Base-by-base conservation (phyloP, 257 asterid genomes). In the Solanum arcanum region DNA sequence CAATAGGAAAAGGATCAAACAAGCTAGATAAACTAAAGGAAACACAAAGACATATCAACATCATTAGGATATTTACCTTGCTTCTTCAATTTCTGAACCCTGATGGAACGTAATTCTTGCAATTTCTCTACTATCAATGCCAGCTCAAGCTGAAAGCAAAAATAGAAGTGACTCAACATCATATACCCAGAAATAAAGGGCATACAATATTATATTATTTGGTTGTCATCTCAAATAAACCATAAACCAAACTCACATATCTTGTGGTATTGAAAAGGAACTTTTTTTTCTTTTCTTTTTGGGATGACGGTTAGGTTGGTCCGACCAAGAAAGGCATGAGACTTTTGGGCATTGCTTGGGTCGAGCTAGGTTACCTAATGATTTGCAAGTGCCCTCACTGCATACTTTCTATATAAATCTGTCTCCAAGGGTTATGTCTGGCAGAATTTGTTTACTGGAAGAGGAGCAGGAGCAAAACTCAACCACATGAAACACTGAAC, bases 71-170 rank as follows among this genome's bases (percentile, higher is more conserved):
- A 62, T 12, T 39, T 91, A 94, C 98, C 99, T 93, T 97, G 99
- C 92, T 95, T 97, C 90, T 94, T 97, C 93, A 95, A 87, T 90
- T 95, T 97, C 88, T 94, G 94, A 90, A 95, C 92, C 90, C 99
- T 90, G 90, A 97, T 90, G 86, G 98, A 91, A 84, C 99, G 94
- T 73, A 97, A 88, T 85, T 97, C 99, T 92, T 95, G 98, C 89
- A 97, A 91, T 95, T 94, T 97, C 88, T 97, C 99, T 87, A 97
- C 97, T 11, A 94, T 92, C 94, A 97, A 90, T 87, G 94, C 95
- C 92, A 93, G 93, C 92, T 97, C 98, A 85, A 97, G 98, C 99
- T 96, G 93, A 87, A 93, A 92, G 52, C 46, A 37, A 56, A 89
- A 83, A 75, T 76, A 49, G 25, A 81, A 81, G 29, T 18, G 69